These are phyloP conservation scores for Barnettozyma sp. DNA, from an alignment of 805 yeast genomes.

Conservation along the genomic window DNA sequence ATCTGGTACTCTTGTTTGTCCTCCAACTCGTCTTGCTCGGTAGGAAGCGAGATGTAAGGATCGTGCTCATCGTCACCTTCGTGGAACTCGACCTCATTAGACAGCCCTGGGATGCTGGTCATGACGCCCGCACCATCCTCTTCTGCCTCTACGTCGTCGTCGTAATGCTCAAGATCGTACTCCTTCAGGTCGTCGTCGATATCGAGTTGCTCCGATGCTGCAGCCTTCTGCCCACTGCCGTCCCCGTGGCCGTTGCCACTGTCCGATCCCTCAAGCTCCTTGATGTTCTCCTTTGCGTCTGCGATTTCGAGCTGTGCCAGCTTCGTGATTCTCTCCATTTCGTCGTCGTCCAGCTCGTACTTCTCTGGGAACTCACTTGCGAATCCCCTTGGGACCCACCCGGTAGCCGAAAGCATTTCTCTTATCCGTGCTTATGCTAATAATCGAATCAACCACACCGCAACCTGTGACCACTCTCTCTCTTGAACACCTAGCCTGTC, in stretches of 20 bases:
- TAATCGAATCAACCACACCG: too few species aligned
- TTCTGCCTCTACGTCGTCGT: slow-evolving; percentile 51
- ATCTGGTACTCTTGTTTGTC: slow-evolving; percentile 82
- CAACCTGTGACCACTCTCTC: too few species aligned
- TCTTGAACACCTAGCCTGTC: too few species aligned
- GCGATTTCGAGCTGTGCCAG: slow-evolving; percentile 78
- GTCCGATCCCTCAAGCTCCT: too few species aligned
- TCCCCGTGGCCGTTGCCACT: too few species aligned
- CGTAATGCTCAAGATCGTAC: slow-evolving; percentile 80
- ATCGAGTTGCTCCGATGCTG: slow-evolving; percentile 41
- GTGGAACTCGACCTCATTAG: slow-evolving; percentile 54
- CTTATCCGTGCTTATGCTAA: too few species aligned
- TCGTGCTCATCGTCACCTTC: slow-evolving; percentile 38
- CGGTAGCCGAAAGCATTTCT: slow-evolving; percentile 81
- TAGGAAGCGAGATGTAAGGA: slow-evolving; percentile 40
- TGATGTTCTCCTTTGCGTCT: slow-evolving; percentile 65
- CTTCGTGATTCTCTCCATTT: slow-evolving; percentile 81
- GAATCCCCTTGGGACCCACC: slow-evolving; percentile 95
- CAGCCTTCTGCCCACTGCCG: too few species aligned
- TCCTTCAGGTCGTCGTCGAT: slow-evolving; percentile 83
- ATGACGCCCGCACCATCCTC: slow-evolving; percentile 52
- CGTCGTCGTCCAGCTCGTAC: slow-evolving; percentile 84
- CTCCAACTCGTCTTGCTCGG: slow-evolving; percentile 52
- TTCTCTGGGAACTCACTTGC: slow-evolving; percentile 90
- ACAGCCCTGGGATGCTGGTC: slow-evolving; percentile 65